phyloP scores from a whole-genome alignment of 2,329 filamentous ascomycete species.

The Pseudogymnoascus sp. region DNA sequence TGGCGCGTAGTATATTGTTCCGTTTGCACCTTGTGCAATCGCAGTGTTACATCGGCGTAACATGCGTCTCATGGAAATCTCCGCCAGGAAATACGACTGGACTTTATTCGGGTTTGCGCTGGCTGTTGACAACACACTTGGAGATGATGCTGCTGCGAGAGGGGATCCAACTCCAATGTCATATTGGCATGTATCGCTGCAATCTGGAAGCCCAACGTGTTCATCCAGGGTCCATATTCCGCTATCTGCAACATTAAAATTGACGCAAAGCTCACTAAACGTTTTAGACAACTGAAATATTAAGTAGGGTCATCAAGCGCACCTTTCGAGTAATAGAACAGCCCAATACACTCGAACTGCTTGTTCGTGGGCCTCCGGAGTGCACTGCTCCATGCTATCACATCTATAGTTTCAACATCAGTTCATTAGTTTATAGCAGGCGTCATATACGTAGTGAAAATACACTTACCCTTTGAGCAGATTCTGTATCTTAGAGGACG shows the following conservation, averaged over 20 bases:
- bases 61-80: conserved; percentile 30
- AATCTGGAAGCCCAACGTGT: conserved; percentile 18
- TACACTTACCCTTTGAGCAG: conserved; percentile 17
- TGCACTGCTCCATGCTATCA: background rate
- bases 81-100: conserved; percentile 25
- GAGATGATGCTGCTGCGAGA: background rate
- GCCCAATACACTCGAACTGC: conserved; percentile 21
- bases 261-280: conserved; percentile 19
- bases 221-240: conserved; percentile 23
- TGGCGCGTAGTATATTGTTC: conserved; percentile 21
- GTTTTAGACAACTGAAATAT: background rate
- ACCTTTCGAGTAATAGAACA: conserved; percentile 21
- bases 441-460: background rate
- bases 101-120: background rate
- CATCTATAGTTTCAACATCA: background rate
- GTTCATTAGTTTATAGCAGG: background rate
- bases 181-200: conserved; percentile 19
- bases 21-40: conserved; percentile 15
- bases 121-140: background rate
- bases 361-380: conserved; percentile 15
- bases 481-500: conserved; percentile 25
- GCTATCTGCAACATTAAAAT: conserved; percentile 22
- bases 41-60: conserved; percentile 25
- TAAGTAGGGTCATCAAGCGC: background rate
- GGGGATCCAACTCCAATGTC: conserved; percentile 5